Percentiles rank a stretch among this genome's conserved stretches.
Conservation (phyloP, 495 filamentous ascomycete species). For the Hypoxylon trugodes region DNA sequence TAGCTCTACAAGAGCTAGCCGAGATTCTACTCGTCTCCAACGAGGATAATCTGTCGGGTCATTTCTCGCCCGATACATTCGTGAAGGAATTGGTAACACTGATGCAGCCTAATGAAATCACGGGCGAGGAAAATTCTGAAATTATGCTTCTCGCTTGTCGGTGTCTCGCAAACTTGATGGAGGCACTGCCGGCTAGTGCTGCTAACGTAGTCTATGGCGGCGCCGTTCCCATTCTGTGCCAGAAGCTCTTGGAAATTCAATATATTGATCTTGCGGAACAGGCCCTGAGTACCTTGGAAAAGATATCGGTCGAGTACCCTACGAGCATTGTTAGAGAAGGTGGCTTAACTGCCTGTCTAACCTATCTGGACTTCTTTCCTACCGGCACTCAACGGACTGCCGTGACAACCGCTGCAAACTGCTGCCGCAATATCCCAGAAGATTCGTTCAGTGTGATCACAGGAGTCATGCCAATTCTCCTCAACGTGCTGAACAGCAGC, state of each 20-base stretch:
- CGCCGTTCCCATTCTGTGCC: constrained; percentile 91
- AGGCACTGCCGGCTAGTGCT: constrained; percentile 89
- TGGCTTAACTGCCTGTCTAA: constrained; percentile 90
- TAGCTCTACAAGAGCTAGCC: constrained; percentile 92
- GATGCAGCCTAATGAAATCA: constrained; percentile 88
- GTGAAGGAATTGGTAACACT: constrained; percentile 92
- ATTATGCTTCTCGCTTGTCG: constrained; percentile 98
- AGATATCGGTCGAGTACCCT: constrained; percentile 97
- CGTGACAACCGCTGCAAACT: constrained; percentile 96
- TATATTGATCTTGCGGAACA: constrained; percentile 99
- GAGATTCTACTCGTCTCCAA: constrained; percentile 93
- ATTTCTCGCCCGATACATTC: constrained; percentile 93
- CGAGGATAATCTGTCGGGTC: constrained; percentile 94
- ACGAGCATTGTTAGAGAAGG: constrained; percentile 96
- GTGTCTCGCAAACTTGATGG: constrained; percentile 97
- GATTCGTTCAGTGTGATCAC: constrained; percentile 88
- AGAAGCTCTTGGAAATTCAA: constrained; percentile 91
- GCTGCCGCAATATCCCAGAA: constrained; percentile 93
- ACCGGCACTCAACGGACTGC: constrained; percentile 96
- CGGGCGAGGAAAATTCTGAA: constrained; percentile 91
- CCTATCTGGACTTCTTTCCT: constrained; percentile 96
- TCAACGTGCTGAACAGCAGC: constrained; percentile 87
- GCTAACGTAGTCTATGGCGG: constrained; percentile 96
- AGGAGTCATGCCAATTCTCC: constrained; percentile 94
- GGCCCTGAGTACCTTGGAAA: constrained; percentile 93